phyloP scores from a whole-genome alignment of 805 yeast species.

The Naumovozyma castellii region DNA sequence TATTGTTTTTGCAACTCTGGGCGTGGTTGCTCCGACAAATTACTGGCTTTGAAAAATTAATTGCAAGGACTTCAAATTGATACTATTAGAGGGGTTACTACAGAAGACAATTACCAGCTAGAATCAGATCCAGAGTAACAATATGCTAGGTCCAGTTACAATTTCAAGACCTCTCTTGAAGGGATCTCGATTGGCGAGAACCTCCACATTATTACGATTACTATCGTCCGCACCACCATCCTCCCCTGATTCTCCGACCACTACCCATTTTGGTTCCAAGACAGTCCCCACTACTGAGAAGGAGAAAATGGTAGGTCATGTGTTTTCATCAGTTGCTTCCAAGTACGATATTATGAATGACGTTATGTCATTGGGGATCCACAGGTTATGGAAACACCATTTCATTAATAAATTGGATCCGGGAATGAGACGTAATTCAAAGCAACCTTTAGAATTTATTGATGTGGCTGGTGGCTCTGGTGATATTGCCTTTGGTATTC shows the following conservation, averaged over 20 bases:
- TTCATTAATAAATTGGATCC: conserved; percentile 84
- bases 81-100: no score
- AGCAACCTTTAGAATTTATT: conserved; percentile 72
- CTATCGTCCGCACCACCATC: no score
- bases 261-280: conserved; percentile 88
- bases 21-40: no score
- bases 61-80: no score
- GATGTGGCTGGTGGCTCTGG: conserved; percentile 99
- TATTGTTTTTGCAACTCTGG: no score
- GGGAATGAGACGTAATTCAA: conserved; percentile 77
- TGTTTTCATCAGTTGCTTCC: conserved; percentile 89
- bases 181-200: no score
- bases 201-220: no score
- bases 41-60: no score
- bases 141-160: no score
- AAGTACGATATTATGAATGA: conserved; percentile 96
- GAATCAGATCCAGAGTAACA: no score
- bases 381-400: conserved; percentile 89
- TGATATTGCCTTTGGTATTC: conserved; percentile 92
- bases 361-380: conserved; percentile 93
- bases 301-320: conserved; percentile 74
- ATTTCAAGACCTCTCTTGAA: no score
- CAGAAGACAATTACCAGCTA: no score
- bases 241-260: conserved; percentile 1
- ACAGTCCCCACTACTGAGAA: conserved; percentile 73